Base-by-base conservation (phyloP, 2,329 filamentous ascomycete species). In the Verticillium tricorpus region DNA sequence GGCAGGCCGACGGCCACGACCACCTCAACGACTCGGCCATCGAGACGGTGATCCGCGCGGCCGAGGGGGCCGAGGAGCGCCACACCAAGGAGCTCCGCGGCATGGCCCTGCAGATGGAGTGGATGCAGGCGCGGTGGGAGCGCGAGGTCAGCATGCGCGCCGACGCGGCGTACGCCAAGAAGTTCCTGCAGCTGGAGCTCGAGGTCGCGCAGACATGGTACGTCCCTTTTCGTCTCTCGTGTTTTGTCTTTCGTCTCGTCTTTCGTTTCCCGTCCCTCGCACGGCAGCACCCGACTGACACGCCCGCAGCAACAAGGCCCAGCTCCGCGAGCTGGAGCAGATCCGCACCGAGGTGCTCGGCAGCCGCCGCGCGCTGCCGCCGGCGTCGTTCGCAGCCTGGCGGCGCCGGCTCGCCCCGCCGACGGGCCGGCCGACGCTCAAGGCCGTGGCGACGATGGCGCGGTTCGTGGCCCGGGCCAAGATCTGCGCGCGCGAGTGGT, bases 141-240 rank as follows among this genome's bases (percentile, higher is more conserved):
- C 85, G 95, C 35, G 94, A 97, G 76, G 87, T 91, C 68, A 86
- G 85, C 58, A 89, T 98, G 76, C 85, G 95, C 52, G 83, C 85
- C 65, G 91, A 93, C 69, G 85, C 94, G 35, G 91, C 90, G 9
- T 96, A 89, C 77, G 92, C 92, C 66, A 99, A 99, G 82, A 87
- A 85, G 67, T 93, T 92, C 74, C 86, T 97, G 77, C 77, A 88
- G 69, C 81, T 92, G 73, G 88, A 92, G 75, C 86, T 96, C 60
- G 87, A 93, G 68, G 86, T 96, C 69, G 93, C 92, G 69, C 89
- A 92, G 71, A 89, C 92, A 78, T 98, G 93, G 94, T 97, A 88
- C 68, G 91, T 89, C 61, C 31, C 59, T 57, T 59, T 32, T 59
- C 57, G 57, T 57, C 55, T 35, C 15, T 32, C n/a, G n/a, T n/a